A percentile compares a stretch with the other conserved stretches of the same genome.
These are phyloP conservation scores for Sarcomyxa edulis DNA, from an alignment of 768 basidiomycete species.

Conservation along the genomic window DNA sequence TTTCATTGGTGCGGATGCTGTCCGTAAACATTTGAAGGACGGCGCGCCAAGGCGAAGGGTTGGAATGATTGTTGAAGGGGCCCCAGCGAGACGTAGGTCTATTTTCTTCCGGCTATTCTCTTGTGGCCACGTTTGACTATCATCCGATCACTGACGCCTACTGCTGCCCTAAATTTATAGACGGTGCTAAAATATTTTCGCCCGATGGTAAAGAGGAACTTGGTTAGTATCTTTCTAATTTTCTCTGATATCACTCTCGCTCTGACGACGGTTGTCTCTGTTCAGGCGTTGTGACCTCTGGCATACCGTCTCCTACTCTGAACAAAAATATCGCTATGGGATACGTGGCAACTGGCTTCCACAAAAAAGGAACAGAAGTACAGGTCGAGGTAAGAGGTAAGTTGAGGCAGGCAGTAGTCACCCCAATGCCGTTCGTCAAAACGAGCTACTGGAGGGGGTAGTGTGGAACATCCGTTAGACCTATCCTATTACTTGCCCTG, in stretches of 20 bases:
- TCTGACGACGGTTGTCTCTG: conserved; percentile 1
- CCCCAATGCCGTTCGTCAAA: conserved; percentile 85
- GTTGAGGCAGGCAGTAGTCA: conserved; percentile 65
- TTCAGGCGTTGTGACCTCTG: conserved; percentile 79
- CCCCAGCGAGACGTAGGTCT: conserved; percentile 75
- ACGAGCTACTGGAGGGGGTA: conserved; percentile 75
- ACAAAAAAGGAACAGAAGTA: conserved; percentile 88
- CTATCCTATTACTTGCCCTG: no score
- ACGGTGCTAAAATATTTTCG: conserved; percentile 72
- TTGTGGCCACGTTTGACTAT: conserved; percentile 3
- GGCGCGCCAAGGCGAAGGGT: conserved; percentile 76
- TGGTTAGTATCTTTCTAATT: conserved; percentile 41
- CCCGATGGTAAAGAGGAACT: conserved; percentile 50
- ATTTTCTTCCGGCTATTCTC: conserved; percentile 3
- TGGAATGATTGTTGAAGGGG: conserved; percentile 77
- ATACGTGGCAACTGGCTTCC: conserved; percentile 74
- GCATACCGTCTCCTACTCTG: conserved; percentile 90
- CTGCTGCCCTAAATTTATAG: conserved; percentile 42
- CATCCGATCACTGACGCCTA: no score
- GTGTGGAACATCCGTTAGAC: no score
- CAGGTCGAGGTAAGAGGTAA: conserved; percentile 83
- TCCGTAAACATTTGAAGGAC: conserved; percentile 73
- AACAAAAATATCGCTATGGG: conserved; percentile 96
- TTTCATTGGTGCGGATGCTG: conserved; percentile 77
- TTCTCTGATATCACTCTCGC: conserved; percentile 5